phyloP scores from a whole-genome alignment of 495 filamentous ascomycete species.

The Aspergillus bridgeri region DNA sequence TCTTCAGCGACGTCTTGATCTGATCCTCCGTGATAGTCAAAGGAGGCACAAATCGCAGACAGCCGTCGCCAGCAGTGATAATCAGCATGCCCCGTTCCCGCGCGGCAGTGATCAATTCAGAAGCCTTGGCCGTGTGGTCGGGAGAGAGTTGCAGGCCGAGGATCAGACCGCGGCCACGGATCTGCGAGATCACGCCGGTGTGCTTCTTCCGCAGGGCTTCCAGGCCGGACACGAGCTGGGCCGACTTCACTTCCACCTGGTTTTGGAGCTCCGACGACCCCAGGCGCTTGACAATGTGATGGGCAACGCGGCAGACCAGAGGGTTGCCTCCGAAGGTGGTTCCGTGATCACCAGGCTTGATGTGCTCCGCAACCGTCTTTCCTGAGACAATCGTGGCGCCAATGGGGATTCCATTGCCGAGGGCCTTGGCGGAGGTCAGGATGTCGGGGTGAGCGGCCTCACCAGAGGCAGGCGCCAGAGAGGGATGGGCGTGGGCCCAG shows the following conservation, averaged over 20 bases:
- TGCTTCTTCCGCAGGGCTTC: constrained; percentile 58
- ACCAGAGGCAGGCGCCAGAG: constrained; percentile 33
- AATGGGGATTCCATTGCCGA: constrained; percentile 94
- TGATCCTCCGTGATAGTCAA: constrained; percentile 72
- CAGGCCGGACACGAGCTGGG: constrained; percentile 63
- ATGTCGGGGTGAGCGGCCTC: constrained; percentile 87
- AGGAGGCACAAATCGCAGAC: constrained; percentile 80
- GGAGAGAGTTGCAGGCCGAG: constrained; percentile 75
- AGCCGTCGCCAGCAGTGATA: constrained; percentile 89
- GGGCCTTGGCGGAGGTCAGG: constrained; percentile 88
- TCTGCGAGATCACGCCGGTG: constrained; percentile 69
- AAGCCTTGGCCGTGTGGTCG: constrained; percentile 56
- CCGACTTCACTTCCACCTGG: constrained; percentile 60
- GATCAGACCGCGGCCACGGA: constrained; percentile 80
- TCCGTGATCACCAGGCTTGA: constrained; percentile 90
- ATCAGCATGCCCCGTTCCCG: constrained; percentile 84
- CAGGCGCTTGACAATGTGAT: constrained; percentile 76
- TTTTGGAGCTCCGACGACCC: constrained; percentile 61
- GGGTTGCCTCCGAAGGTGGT: constrained; percentile 98
- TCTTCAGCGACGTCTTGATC: constrained; percentile 68
- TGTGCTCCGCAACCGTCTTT: constrained; percentile 70
- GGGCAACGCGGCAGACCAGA: constrained; percentile 75
- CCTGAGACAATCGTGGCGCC: constrained; percentile 82
- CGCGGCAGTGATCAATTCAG: constrained; percentile 71
- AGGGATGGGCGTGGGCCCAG: constrained; percentile 82